Evolutionary conservation across 352 stramenopile genomes (phyloP).

Genomic region (Blastocystis hominis): DNA sequence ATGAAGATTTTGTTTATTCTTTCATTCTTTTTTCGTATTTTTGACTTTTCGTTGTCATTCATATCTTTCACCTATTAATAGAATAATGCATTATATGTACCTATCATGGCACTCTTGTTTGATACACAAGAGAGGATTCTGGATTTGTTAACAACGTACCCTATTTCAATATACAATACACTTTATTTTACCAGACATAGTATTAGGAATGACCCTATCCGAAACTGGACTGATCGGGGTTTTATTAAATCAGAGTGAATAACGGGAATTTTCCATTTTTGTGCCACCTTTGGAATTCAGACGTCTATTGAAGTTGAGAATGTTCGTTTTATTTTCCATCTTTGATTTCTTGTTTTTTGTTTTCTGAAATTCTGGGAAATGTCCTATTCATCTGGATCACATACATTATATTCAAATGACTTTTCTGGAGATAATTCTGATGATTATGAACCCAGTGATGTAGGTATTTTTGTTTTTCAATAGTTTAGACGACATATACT

Average conservation of each 20-base stretch:
- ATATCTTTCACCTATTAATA: too few relatives aligned
- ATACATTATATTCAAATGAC: not conserved
- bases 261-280: not conserved
- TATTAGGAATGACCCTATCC: not conserved
- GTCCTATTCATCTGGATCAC: not conserved
- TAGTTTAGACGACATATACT: not conserved
- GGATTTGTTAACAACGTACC: too few relatives aligned
- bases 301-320: not conserved
- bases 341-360: not conserved
- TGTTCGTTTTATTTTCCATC: not conserved
- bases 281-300: not conserved
- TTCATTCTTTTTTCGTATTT: too few relatives aligned
- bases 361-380: too few relatives aligned
- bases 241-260: not conserved
- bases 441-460: slow-evolving; percentile 15
- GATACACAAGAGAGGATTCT: too few relatives aligned
- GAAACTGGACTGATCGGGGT: not conserved
- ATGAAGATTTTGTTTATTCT: too few relatives aligned
- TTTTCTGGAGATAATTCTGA: not conserved
- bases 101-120: too few relatives aligned
- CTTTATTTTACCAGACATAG: too few relatives aligned
- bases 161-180: too few relatives aligned
- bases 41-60: too few relatives aligned
- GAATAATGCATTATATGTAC: too few relatives aligned
- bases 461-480: not conserved